phyloP scores from a whole-genome alignment of 306 rosid genomes.

The Sesbania bispinosa region DNA sequence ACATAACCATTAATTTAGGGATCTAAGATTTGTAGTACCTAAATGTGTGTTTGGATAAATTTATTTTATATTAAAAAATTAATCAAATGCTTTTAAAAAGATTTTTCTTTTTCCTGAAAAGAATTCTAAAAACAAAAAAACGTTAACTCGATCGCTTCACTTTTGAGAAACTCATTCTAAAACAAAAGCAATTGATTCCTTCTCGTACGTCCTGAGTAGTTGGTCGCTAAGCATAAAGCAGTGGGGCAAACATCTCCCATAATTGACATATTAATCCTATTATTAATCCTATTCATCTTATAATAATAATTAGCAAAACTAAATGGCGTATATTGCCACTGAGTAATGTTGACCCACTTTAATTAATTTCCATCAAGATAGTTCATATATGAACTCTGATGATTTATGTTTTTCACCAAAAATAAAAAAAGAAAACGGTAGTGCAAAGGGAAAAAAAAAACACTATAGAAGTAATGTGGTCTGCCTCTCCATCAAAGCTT shows the following conservation, averaged over 20 bases:
- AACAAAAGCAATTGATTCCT: background rate
- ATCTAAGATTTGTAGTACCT: background rate
- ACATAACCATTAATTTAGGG: conserved; percentile 2
- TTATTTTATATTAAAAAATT: background rate
- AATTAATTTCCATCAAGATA: no score
- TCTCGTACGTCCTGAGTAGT: background rate
- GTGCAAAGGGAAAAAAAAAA: no score
- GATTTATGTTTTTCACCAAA: no score
- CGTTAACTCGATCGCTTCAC: no score
- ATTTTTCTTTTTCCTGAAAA: background rate
- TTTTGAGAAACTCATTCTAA: background rate
- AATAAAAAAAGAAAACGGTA: no score
- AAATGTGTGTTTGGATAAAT: background rate
- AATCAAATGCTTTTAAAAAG: background rate
- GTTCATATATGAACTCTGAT: no score
- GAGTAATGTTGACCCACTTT: background rate
- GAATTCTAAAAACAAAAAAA: background rate
- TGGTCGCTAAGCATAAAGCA: background rate
- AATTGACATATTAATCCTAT: background rate
- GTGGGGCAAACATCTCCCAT: background rate
- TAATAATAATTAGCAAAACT: background rate
- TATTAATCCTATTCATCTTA: background rate
- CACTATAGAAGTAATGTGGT: no score
- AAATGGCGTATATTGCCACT: background rate
- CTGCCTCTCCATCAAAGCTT: no score